A percentile compares a stretch with the other conserved stretches of the same genome.
These are phyloP conservation scores for Perkinsus marinus DNA, from an alignment of 169 alveolate genomes.

Conservation along the genomic window DNA sequence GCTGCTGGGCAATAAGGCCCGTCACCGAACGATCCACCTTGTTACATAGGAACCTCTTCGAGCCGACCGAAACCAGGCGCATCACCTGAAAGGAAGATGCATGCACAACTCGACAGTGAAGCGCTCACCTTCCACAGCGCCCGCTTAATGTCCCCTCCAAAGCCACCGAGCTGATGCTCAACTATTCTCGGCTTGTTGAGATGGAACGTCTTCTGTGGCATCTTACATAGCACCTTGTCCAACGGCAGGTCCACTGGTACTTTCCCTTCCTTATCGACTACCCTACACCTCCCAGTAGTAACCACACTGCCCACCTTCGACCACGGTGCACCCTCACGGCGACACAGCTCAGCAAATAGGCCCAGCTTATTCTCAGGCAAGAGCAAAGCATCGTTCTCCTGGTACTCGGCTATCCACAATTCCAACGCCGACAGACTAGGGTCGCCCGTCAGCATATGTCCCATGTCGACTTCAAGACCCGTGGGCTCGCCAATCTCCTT, in stretches of 20 bases:
- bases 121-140: background rate
- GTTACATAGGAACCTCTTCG: conserved; percentile 30
- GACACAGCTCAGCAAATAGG: conserved; percentile 19
- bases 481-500: conserved; percentile 29
- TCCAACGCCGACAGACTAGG: conserved; percentile 24
- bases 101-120: background rate
- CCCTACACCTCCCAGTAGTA: background rate
- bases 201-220: conserved; percentile 28
- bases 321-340: conserved; percentile 19
- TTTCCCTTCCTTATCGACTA: conserved; percentile 12
- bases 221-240: conserved; percentile 29
- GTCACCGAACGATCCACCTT: conserved; percentile 37
- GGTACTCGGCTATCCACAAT: conserved; percentile 22
- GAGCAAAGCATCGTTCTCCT: conserved; percentile 7
- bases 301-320: conserved; percentile 11
- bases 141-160: background rate
- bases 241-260: conserved; percentile 24
- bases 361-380: background rate
- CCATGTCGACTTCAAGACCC: conserved; percentile 16
- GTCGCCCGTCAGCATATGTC: conserved; percentile 29
- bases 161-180: background rate
- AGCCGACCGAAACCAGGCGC: conserved; percentile 22
- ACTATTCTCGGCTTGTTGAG: background rate
- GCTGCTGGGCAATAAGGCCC: conserved; percentile 36
- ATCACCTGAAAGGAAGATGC: background rate